Conservation (phyloP, 805 yeast genomes). For the Pichia rugopelliculosa region DNA sequence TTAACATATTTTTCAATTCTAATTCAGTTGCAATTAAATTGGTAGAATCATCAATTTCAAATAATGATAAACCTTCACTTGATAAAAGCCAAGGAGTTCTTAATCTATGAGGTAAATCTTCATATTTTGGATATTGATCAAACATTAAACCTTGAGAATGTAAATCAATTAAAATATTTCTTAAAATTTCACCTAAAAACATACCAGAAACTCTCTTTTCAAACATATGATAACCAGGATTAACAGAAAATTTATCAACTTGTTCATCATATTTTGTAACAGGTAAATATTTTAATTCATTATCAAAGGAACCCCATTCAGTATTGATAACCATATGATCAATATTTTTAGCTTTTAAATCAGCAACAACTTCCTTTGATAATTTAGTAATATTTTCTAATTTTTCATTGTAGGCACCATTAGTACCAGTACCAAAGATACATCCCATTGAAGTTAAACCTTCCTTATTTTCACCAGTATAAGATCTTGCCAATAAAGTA, state of each 20-base stretch:
- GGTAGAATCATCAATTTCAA: constrained; percentile 79
- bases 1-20: constrained; percentile 55
- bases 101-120: constrained; percentile 51
- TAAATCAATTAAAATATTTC: constrained; percentile 67
- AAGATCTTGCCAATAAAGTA: constrained; percentile 81
- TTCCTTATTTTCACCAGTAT: constrained; percentile 55
- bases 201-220: constrained; percentile 90
- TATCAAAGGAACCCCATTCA: constrained; percentile 98
- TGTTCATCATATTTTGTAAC: constrained; percentile 66
- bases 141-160: constrained; percentile 53
- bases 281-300: constrained; percentile 68
- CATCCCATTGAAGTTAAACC: constrained; percentile 81
- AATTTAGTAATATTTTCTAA: constrained; percentile 69
- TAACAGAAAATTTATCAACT: constrained; percentile 68
- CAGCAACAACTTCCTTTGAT: constrained; percentile 36
- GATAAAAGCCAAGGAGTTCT: constrained; percentile 71
- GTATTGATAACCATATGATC: constrained; percentile 84
- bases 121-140: constrained; percentile 38
- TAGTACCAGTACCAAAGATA: constrained; percentile 96
- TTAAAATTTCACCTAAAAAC: constrained; percentile 85
- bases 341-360: constrained; percentile 37
- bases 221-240: constrained; percentile 83
- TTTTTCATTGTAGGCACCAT: constrained; percentile 87
- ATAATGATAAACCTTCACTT: constrained; percentile 77
- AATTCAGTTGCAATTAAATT: constrained; percentile 64